These are phyloP conservation scores for Aspergillus wentii DNA, from an alignment of 495 filamentous ascomycete species.

Conservation along the genomic window DNA sequence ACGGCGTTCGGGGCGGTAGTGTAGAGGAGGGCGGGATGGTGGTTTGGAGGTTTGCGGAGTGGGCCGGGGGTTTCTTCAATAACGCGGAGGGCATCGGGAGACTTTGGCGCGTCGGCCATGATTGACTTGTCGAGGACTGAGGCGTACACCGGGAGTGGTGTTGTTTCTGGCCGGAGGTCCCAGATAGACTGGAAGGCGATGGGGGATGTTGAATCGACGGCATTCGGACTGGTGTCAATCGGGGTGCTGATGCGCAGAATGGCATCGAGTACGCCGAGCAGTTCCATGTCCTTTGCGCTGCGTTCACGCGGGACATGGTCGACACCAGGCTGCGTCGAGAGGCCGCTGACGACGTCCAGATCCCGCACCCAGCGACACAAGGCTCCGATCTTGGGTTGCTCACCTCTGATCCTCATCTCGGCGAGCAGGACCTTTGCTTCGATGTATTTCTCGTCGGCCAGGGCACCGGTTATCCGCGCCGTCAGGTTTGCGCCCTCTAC, in stretches of 20 bases:
- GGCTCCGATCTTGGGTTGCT: conserved; percentile 35
- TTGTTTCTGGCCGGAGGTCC: conserved; percentile 30
- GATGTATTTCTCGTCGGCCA: conserved; percentile 29
- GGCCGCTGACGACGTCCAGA: conserved; percentile 34
- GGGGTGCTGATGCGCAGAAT: conserved; percentile 32
- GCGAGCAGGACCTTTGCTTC: conserved; percentile 33
- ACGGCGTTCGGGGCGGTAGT: conserved; percentile 29
- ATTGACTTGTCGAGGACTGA: conserved; percentile 35
- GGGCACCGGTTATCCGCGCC: conserved; percentile 32
- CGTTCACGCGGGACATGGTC: conserved; percentile 13
- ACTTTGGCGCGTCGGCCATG: conserved; percentile 20
- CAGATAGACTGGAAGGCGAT: conserved; percentile 37
- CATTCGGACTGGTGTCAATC: conserved; percentile 23
- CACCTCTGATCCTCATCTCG: conserved; percentile 30
- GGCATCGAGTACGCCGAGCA: conserved; percentile 31
- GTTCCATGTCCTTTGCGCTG: conserved; percentile 22
- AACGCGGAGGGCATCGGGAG: conserved; percentile 24
- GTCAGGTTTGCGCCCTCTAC: conserved; percentile 35
- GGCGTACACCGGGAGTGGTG: conserved; percentile 24
- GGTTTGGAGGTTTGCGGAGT: conserved; percentile 34
- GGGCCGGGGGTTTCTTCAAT: conserved; percentile 30
- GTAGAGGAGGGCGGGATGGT: conserved; percentile 34
- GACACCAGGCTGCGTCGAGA: conserved; percentile 27
- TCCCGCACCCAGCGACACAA: conserved; percentile 38
- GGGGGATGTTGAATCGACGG: conserved; percentile 20